phyloP scores from a whole-genome alignment of 495 filamentous ascomycete species.

The Trichoderma reesei region DNA sequence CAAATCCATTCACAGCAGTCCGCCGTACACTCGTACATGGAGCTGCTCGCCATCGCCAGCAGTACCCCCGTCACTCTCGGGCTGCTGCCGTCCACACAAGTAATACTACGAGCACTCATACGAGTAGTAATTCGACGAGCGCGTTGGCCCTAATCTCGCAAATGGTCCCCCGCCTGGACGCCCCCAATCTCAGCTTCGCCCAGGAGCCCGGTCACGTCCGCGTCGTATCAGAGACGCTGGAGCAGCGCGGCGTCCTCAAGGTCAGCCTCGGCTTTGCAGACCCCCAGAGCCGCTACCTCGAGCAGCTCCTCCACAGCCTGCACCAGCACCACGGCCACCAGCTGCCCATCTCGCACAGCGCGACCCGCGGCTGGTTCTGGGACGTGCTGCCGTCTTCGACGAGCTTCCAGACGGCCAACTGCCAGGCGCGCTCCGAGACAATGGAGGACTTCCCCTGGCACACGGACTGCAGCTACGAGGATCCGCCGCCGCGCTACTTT shows the following conservation, averaged over 20 bases:
- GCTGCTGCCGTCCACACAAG: not conserved
- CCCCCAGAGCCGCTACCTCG: conserved; percentile 21
- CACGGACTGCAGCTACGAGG: conserved; percentile 18
- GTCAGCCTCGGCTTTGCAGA: conserved; percentile 21
- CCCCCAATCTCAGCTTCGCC: not conserved
- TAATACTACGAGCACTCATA: not conserved
- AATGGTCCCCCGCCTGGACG: not conserved
- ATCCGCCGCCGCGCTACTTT: conserved; percentile 14
- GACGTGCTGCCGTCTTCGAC: conserved; percentile 21
- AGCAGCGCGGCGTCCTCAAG: conserved; percentile 19
- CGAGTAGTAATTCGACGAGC: too few species aligned
- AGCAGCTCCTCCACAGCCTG: conserved; percentile 21
- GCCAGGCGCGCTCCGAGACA: conserved; percentile 15
- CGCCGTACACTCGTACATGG: not conserved
- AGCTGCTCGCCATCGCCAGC: not conserved
- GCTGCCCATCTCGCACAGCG: conserved; percentile 29
- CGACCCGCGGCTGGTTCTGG: conserved; percentile 30
- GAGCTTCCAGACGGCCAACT: conserved; percentile 13
- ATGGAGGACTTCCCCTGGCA: conserved; percentile 18
- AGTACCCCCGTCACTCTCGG: not conserved
- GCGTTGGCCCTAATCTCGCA: not conserved
- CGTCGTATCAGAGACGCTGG: not conserved
- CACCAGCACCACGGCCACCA: conserved; percentile 23
- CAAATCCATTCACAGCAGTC: not conserved
- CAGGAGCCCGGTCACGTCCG: not conserved